Base-by-base conservation (phyloP, 2,329 filamentous ascomycete species). In the Bipolaris bicolor region DNA sequence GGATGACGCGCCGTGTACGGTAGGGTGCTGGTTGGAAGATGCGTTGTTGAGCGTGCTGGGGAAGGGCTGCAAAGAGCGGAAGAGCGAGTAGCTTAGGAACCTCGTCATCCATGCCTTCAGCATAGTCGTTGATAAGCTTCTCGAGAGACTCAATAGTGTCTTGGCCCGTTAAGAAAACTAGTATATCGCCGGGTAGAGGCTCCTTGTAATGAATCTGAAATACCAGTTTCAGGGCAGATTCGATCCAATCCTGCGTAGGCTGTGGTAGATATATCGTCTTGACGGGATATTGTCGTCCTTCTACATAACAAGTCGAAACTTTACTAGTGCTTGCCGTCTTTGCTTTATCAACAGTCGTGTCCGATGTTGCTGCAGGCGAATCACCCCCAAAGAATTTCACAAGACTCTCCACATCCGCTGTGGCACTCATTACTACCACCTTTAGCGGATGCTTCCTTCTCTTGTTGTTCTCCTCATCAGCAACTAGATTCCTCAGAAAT, bases 381-480 rank as follows among this genome's bases (percentile, higher is more conserved):
- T 59, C 44, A 56, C 71, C 58, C n/a, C 78, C 77, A 63, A 98
- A 97, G 74, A 97, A 98, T 0, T 81, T 80, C 41, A 86, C 83
- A 31, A 98, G 86, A 54, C 84, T 86, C 58, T 94, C 88, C 56
- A 97, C 88, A 74, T 98, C 91, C 36, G 92, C 91, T 6, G 95
- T 99, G 48, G 95, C 95, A 82, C 93, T 97, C 95, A 99, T 99
- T 71, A 98, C 86, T 33, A 97, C 86, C 3, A 98, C 87, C 75
- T 97, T 98, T 54, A 99, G 79, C 1, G 90, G 88, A 49, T 67
- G 55, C 26, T 70, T 65, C 20, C 73, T 67, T 29, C 89, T 80
- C 5, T 90, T 90, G 5, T 90, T 90, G 4, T 90, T 86, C 6
- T 90, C 86, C 43, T 84, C 82, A 2, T 84, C 81, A 0, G 82